Evolutionary conservation across 208 protist genomes (phyloP), one percentile per base, ranked within the genome.

Genomic region (Crithidia thermophila): DNA sequence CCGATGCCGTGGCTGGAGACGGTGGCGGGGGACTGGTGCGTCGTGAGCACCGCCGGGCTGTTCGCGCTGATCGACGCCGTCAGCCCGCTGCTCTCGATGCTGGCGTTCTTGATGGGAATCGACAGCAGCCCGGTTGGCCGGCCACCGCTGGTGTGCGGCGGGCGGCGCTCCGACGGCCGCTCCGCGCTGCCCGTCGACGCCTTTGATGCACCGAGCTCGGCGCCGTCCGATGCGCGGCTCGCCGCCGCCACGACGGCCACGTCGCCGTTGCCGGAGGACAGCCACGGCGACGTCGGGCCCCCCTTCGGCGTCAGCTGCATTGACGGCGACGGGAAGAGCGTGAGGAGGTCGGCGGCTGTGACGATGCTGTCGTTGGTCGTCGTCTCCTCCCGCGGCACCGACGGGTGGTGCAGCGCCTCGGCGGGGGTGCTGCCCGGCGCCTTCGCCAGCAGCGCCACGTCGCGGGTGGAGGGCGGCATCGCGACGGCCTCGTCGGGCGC

Each of bases 1-100:
- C 53, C 43, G n/a, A n/a, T n/a, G 45, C 65, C 55, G 28, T 71
- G 70, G 40, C 55, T 56, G 37, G 49, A 49, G 7, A 58, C 59
- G 37, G 42, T 50, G 45, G 72, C 37, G 28, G 52, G 49, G 18
- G 75, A 69, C 45, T 69, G 49, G 36, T 58, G 50, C 4, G 39
- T 58, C 23, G 42, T 9, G 10, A 37, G 36, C 45, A 36, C 36
- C n/a, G 53, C 42, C 5, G 69, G 64, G 18, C 45, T 66, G 34
- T 23, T 74, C 13, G 61, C 50, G 27, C 52, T 74, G 6, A 52
- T 58, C 27, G 73, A 66, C 10, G 65, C 43, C n/a, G 59, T 74
- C 40, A 66, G 59, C n/a, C 68, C 68, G 34, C 57, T 67, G 57
- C 68, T 67, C 59, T 56, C 42, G 39, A 53, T 62, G 51, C 68